Evolutionary conservation across 257 asterid species (phyloP).

Genomic region (Osmanthus fragrans): DNA sequence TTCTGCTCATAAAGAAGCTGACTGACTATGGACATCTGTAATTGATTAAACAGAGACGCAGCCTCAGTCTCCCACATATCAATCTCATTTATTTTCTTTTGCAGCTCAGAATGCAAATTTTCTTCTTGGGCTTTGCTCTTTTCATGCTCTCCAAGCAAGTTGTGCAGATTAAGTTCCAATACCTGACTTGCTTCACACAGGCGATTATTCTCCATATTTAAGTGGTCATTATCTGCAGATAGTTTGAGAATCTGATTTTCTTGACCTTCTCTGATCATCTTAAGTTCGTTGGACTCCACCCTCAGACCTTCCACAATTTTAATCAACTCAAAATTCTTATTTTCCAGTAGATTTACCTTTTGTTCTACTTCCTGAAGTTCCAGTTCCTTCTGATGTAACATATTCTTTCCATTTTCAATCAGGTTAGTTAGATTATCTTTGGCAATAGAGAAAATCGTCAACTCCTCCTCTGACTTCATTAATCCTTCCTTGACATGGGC

Average conservation of each 20-base stretch:
- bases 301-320: conserved; percentile 41
- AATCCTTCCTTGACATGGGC: conserved; percentile 43
- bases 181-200: conserved; percentile 43
- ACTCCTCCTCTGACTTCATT: conserved; percentile 45
- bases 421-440: conserved; percentile 45
- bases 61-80: conserved; percentile 57
- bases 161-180: conserved; percentile 44
- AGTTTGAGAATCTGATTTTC: conserved; percentile 42
- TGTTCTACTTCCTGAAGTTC: conserved; percentile 49
- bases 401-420: conserved; percentile 39
- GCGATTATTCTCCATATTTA: conserved; percentile 39
- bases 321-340: conserved; percentile 43
- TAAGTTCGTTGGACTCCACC: conserved; percentile 33
- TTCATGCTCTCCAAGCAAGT: conserved; percentile 39
- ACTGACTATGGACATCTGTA: conserved; percentile 57
- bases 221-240: conserved; percentile 41
- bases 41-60: conserved; percentile 50
- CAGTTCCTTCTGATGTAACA: conserved; percentile 42
- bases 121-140: conserved; percentile 46
- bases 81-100: conserved; percentile 44
- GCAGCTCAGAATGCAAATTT: conserved; percentile 52
- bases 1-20: conserved; percentile 76
- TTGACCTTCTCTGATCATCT: conserved; percentile 36
- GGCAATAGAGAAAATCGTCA: conserved; percentile 30
- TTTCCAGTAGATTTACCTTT: conserved; percentile 42